Evolutionary conservation across 345 rosid genomes (phyloP).

Genomic region (Arabidopsis suecica): DNA sequence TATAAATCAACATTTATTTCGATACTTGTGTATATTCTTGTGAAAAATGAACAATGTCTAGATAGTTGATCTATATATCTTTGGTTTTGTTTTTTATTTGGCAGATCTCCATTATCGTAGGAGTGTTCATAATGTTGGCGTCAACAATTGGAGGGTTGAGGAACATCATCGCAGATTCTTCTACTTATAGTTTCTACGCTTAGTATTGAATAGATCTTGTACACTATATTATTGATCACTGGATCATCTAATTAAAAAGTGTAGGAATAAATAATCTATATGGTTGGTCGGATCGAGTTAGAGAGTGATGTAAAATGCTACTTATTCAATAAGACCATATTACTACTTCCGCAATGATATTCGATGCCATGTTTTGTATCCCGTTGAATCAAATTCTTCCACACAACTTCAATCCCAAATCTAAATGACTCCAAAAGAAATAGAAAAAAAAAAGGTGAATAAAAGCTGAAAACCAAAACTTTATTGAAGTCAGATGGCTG

Average conservation of each 20-base stretch:
- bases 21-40: neutral
- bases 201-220: slow-evolving; percentile 23
- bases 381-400: neutral
- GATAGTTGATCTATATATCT: neutral
- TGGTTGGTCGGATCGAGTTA: neutral
- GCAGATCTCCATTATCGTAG: slow-evolving; percentile 66
- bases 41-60: neutral
- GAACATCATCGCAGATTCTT: slow-evolving; percentile 78
- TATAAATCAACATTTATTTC: neutral
- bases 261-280: slow-evolving; percentile 34
- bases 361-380: neutral
- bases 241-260: slow-evolving; percentile 25
- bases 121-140: slow-evolving; percentile 83
- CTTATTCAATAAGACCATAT: slow-evolving; percentile 24
- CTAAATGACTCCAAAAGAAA: neutral
- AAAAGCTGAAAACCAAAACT: slow-evolving; percentile 4
- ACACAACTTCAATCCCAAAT: neutral
- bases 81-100: neutral
- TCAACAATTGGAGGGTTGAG: slow-evolving; percentile 93
- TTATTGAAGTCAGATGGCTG: slow-evolving; percentile 23
- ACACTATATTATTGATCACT: slow-evolving; percentile 8
- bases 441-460: no score
- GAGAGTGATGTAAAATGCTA: slow-evolving; percentile 28
- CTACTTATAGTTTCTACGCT: slow-evolving; percentile 79
- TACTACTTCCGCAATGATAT: slow-evolving; percentile 7